Conservation (phyloP, 2,329 filamentous ascomycete species). For the Orbilia ellipsospora region DNA sequence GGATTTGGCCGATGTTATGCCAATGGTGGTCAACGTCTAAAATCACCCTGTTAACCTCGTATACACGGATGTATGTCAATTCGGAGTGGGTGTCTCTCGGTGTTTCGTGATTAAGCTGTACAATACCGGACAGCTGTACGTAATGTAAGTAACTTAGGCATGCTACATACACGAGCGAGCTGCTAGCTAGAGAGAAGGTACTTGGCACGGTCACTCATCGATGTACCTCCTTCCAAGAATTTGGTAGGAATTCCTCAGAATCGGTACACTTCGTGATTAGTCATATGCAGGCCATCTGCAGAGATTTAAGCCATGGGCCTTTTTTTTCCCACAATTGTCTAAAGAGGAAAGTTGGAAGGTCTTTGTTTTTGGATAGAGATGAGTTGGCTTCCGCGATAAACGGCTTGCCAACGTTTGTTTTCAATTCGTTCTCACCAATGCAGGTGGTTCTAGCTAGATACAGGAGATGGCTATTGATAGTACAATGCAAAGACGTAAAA, state of each 20-base stretch:
- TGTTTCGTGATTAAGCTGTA: slow-evolving; percentile 32
- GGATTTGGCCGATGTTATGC: slow-evolving; percentile 19
- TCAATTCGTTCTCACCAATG: slow-evolving; percentile 33
- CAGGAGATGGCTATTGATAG: slow-evolving; percentile 34
- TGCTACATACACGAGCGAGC: slow-evolving; percentile 16
- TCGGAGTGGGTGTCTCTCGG: slow-evolving; percentile 8
- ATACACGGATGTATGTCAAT: neutral
- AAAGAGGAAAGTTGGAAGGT: too few relatives aligned
- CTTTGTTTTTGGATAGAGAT: slow-evolving; percentile 22
- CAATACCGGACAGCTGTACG: slow-evolving; percentile 12
- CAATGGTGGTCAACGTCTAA: neutral
- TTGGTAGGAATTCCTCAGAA: slow-evolving; percentile 39
- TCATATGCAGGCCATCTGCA: slow-evolving; percentile 14
- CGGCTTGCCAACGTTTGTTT: slow-evolving; percentile 15
- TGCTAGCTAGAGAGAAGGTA: slow-evolving; percentile 3
- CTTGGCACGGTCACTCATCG: slow-evolving; percentile 36
- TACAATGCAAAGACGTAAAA: slow-evolving; percentile 30
- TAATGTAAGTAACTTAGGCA: slow-evolving; percentile 33
- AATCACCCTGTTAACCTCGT: too few relatives aligned
- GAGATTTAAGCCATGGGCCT: neutral
- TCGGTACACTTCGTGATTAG: slow-evolving; percentile 29
- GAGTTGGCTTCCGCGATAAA: slow-evolving; percentile 17
- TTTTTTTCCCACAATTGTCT: neutral
- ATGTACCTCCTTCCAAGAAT: slow-evolving; percentile 10
- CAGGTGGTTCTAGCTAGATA: slow-evolving; percentile 47